phyloP scores from a whole-genome alignment of 169 alveolate genomes.

The Plasmodium cynomolgi region DNA sequence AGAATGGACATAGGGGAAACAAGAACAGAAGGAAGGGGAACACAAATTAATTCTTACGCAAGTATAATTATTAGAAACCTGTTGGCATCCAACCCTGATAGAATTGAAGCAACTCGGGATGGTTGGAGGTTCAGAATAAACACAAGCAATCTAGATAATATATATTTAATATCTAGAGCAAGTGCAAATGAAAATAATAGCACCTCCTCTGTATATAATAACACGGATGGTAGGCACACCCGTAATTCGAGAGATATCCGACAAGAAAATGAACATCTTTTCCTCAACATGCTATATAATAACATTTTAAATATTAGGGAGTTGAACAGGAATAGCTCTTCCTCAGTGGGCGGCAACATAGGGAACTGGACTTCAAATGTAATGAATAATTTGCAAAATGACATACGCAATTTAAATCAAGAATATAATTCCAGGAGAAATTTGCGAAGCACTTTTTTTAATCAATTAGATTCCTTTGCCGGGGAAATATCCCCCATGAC shows the following conservation, averaged over 20 bases:
- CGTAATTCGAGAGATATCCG: neutral
- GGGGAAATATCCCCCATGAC: neutral
- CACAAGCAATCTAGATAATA: neutral
- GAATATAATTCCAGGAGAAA: neutral
- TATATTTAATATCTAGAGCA: neutral
- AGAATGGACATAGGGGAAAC: neutral
- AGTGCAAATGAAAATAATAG: neutral
- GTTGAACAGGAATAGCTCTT: neutral
- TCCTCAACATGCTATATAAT: slow-evolving; percentile 34
- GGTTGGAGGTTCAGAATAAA: slow-evolving; percentile 1
- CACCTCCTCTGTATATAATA: neutral
- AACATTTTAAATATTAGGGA: slow-evolving; percentile 17
- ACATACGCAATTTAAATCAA: neutral
- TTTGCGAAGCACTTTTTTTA: neutral
- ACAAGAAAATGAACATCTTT: neutral
- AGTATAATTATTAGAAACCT: slow-evolving; percentile 2
- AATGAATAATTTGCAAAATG: neutral
- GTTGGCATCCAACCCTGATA: neutral
- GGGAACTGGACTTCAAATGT: neutral
- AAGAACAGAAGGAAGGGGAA: neutral
- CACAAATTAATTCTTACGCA: neutral
- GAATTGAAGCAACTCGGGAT: neutral
- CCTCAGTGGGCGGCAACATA: neutral
- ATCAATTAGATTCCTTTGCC: neutral
- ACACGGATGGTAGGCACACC: neutral